phyloP scores from a whole-genome alignment of 495 filamentous ascomycete genomes.

The Neurospora intermedia region DNA sequence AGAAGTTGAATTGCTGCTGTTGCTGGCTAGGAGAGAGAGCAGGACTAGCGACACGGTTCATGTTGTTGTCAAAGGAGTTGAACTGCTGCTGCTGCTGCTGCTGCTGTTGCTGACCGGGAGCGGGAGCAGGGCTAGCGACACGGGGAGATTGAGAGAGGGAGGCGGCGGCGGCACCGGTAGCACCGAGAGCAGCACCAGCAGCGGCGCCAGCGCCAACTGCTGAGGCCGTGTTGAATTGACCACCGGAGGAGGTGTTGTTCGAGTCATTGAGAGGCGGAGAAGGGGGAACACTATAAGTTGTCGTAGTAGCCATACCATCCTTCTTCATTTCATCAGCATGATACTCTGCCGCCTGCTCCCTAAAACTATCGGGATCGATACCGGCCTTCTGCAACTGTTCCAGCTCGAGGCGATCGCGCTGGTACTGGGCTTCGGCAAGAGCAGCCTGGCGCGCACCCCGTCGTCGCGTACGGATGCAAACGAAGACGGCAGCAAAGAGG shows the following conservation, averaged over 20 bases:
- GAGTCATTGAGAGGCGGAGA: constrained; percentile 21
- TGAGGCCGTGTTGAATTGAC: neutral
- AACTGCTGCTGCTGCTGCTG: neutral
- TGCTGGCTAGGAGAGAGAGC: neutral
- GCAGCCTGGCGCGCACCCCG: constrained; percentile 53
- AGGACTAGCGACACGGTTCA: neutral
- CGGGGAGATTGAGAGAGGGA: constrained; percentile 17
- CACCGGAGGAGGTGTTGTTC: constrained; percentile 6
- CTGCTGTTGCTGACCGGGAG: constrained; percentile 4
- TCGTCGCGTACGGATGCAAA: constrained; percentile 57
- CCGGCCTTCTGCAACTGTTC: constrained; percentile 41
- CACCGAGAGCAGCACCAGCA: constrained; percentile 12
- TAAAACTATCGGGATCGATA: constrained; percentile 34
- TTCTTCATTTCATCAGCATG: constrained; percentile 24
- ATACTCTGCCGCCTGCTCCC: constrained; percentile 30
- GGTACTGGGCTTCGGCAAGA: constrained; percentile 41
- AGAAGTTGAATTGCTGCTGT: neutral
- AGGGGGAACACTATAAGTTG: constrained; percentile 25
- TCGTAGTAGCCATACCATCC: constrained; percentile 19
- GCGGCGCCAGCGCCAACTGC: constrained; percentile 4
- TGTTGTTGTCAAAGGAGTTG: neutral
- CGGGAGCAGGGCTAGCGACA: constrained; percentile 9
- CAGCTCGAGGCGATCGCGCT: constrained; percentile 54
- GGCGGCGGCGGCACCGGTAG: constrained; percentile 17
- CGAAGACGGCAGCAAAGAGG: constrained; percentile 40